Evolutionary conservation across 139 green algal species (phyloP), one percentile per base, ranked within the genome.

Genomic region (Closterium sp.): DNA sequence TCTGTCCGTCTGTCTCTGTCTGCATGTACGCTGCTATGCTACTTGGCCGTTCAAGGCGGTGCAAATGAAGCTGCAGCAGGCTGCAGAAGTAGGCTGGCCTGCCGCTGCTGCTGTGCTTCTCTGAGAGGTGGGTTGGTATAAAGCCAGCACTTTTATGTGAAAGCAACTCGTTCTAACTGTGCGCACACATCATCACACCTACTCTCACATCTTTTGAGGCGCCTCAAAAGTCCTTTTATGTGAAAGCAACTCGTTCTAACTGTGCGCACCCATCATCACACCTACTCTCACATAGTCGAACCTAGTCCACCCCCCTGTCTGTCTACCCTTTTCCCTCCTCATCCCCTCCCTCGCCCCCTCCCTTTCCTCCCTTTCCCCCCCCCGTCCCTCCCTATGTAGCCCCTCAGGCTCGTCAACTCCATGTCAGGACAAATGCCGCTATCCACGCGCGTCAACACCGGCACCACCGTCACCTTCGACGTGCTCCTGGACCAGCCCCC

Each of bases 401-500:
- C 29, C 86, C 21, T 34, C 89, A 92, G 89, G 89, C 38, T 92
- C n/a, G 86, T 92, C 5, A 27, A 89, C 7, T 29, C 73, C 30
- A 92, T 92, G 89, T 79, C 42, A 89, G 89, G 89, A 22, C 34
- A 70, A 30, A 38, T 92, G 32, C 28, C 34, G 79, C 34, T 92
- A 38, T 50, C 38, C 31, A 92, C 42, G 42, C 89, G 89, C 32
- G 9, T n/a, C 24, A 45, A 70, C 29, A 27, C 89, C 21, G 89
- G 89, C 34, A 92, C 89, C 9, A 92, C 89, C n/a, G 34, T 92
- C 30, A 92, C 85, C 24, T 89, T 92, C 34, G 89, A 92, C 9
- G 38, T 92, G 7, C 29, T 42, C 24, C 24, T 92, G 28, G 50
- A 92, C 27, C 28, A 42, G 86, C 29, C 86, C 27, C 86, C n/a